Conservation (phyloP, 805 yeast species). For the Ogataea kodamae region DNA sequence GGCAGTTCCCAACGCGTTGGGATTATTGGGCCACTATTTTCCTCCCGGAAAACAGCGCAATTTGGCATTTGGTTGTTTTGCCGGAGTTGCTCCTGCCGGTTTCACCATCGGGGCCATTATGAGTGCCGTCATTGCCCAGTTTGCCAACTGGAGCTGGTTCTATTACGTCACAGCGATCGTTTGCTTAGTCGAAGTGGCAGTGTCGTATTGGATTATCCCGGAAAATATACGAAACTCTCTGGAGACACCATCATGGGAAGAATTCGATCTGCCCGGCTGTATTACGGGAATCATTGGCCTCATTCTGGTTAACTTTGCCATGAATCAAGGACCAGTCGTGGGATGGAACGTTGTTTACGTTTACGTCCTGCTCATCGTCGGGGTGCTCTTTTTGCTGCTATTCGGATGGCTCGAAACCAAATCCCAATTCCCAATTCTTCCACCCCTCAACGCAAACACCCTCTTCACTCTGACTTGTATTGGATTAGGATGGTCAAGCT, state of each 20-base stretch:
- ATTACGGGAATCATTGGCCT: conserved; percentile 55
- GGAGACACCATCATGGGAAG: conserved; percentile 6
- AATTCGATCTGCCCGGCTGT: conserved; percentile 54
- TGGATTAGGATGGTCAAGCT: conserved; percentile 72
- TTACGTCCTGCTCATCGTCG: conserved; percentile 51
- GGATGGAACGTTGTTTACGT: conserved; percentile 66
- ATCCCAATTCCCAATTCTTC: conserved; percentile 30
- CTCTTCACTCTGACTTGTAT: conserved; percentile 48
- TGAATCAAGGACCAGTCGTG: conserved; percentile 72
- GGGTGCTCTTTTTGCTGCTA: conserved; percentile 38
- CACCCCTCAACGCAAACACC: conserved; percentile 41
- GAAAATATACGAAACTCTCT: conserved; percentile 19
- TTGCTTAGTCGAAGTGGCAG: conserved; percentile 30
- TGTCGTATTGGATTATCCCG: conserved; percentile 40
- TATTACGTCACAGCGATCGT: conserved; percentile 47
- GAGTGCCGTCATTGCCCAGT: conserved; percentile 45
- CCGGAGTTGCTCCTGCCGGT: conserved; percentile 63
- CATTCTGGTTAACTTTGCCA: conserved; percentile 59
- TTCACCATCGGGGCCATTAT: conserved; percentile 53
- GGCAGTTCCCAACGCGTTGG: conserved; percentile 57
- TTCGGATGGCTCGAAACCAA: conserved; percentile 51
- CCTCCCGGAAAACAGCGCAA: conserved; percentile 48
- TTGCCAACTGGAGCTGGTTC: conserved; percentile 59
- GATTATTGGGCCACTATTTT: conserved; percentile 47
- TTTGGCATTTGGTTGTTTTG: conserved; percentile 53